phyloP scores from a whole-genome alignment of 1,139 yeast genomes.

The Hemisphaericaspora xylofermentans region DNA sequence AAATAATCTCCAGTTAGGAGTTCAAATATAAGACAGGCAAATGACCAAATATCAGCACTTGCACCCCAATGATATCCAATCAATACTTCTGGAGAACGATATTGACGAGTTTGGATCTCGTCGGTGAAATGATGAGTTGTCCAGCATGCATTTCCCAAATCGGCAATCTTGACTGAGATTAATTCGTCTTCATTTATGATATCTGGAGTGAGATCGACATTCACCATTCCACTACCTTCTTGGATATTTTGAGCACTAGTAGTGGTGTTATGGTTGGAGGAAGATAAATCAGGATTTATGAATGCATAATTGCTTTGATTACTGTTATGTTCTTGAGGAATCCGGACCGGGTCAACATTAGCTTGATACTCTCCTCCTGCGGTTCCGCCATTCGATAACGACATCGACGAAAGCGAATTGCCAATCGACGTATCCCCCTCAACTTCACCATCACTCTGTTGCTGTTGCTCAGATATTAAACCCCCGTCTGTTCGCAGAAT shows the following conservation, averaged over 20 bases:
- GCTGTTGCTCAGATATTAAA: no score
- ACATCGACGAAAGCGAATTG: conserved; percentile 45
- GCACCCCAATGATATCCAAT: conserved; percentile 54
- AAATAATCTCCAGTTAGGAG: conserved; percentile 49
- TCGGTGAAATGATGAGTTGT: conserved; percentile 50
- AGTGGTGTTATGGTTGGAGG: neutral
- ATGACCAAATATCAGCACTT: conserved; percentile 49
- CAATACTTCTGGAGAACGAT: conserved; percentile 48
- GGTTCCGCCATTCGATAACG: conserved; percentile 26
- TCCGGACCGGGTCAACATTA: conserved; percentile 25
- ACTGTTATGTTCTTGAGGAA: conserved; percentile 16
- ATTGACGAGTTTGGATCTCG: conserved; percentile 51
- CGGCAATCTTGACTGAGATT: conserved; percentile 50
- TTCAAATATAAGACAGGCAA: conserved; percentile 48
- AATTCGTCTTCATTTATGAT: conserved; percentile 46
- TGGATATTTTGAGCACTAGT: neutral
- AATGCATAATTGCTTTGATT: neutral
- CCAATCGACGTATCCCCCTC: conserved; percentile 25
- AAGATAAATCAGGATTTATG: neutral
- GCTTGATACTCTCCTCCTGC: conserved; percentile 16
- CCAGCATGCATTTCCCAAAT: conserved; percentile 54
- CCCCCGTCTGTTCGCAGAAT: no score
- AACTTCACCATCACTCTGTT: conserved; percentile 7
- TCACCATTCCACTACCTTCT: neutral
- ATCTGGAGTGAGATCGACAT: conserved; percentile 11